phyloP scores from a whole-genome alignment of 2,329 filamentous ascomycete species.

The Tolypocladium cylindrosporum region DNA sequence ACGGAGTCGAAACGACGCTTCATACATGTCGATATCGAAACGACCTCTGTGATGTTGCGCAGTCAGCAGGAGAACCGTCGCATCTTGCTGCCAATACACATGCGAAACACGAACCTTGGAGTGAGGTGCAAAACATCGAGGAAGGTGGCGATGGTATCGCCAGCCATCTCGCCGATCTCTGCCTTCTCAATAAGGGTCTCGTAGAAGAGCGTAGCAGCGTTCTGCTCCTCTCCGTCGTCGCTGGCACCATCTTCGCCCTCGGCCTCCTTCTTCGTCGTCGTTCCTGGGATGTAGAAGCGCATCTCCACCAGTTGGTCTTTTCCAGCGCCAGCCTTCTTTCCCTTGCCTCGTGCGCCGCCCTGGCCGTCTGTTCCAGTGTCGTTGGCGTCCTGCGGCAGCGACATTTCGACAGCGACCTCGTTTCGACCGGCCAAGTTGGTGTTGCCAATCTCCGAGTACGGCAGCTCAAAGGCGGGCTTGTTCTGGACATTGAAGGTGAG shows the following conservation, averaged over 20 bases:
- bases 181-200: constrained; percentile 97
- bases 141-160: constrained; percentile 96
- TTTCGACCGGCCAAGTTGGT: constrained; percentile 97
- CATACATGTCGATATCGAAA: constrained; percentile 99
- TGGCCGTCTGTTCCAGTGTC: constrained; percentile 65
- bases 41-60: constrained; percentile 60
- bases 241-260: constrained; percentile 62
- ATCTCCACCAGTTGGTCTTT: constrained; percentile 95
- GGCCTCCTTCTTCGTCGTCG: constrained; percentile 64
- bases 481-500: constrained; percentile 96
- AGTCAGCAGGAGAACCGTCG: not conserved
- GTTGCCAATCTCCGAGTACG: constrained; percentile 95
- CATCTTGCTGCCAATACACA: not conserved
- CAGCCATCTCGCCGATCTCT: constrained; percentile 97
- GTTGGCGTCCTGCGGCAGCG: constrained; percentile 60
- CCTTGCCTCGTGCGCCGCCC: constrained; percentile 63
- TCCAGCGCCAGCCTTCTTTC: constrained; percentile 82
- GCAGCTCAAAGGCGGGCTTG: constrained; percentile 89
- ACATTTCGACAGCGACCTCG: constrained; percentile 93
- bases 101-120: constrained; percentile 50
- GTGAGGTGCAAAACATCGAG: constrained; percentile 94
- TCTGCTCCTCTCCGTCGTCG: constrained; percentile 63
- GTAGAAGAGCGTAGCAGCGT: constrained; percentile 94
- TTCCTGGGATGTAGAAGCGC: constrained; percentile 96
- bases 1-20: constrained; percentile 88